Evolutionary conservation across 2,329 filamentous ascomycete genomes (phyloP).

Genomic region (Alternaria arbusti): DNA sequence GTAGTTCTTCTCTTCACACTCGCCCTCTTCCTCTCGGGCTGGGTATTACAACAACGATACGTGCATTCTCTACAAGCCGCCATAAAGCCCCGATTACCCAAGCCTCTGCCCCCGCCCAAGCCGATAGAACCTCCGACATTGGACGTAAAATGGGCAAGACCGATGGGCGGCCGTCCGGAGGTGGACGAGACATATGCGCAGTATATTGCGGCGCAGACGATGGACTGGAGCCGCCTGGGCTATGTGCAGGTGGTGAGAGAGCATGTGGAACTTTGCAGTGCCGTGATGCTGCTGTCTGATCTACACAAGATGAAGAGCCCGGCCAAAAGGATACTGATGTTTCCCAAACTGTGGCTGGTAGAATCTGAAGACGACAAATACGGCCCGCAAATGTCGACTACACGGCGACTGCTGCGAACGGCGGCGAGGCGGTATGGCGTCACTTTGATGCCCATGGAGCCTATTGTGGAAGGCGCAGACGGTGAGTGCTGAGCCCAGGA

Average conservation of each 20-base stretch:
- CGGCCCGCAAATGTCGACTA: slow-evolving; percentile 54
- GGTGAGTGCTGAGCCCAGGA: slow-evolving; percentile 19
- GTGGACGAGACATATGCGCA: slow-evolving; percentile 41
- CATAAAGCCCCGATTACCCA: slow-evolving; percentile 63
- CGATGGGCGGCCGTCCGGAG: slow-evolving; percentile 34
- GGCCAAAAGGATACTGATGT: slow-evolving; percentile 53
- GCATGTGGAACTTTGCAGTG: slow-evolving; percentile 56
- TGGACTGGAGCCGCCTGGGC: slow-evolving; percentile 56
- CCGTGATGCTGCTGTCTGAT: slow-evolving; percentile 58
- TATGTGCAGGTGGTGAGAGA: slow-evolving; percentile 56
- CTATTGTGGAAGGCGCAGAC: slow-evolving; percentile 45
- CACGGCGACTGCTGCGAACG: slow-evolving; percentile 51
- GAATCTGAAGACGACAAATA: slow-evolving; percentile 44
- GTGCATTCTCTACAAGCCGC: slow-evolving; percentile 77
- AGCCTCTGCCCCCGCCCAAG: slow-evolving; percentile 43
- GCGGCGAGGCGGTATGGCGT: slow-evolving; percentile 56
- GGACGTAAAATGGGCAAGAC: slow-evolving; percentile 47
- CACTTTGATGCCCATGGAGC: slow-evolving; percentile 52
- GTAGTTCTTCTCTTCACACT: slow-evolving; percentile 76
- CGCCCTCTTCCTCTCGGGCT: slow-evolving; percentile 86
- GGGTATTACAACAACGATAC: slow-evolving; percentile 85
- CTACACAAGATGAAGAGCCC: slow-evolving; percentile 54
- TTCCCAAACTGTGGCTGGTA: slow-evolving; percentile 50
- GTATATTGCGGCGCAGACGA: slow-evolving; percentile 39
- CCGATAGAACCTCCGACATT: slow-evolving; percentile 44